Conservation (phyloP, 768 basidiomycete species). For the Lentinula aciculospora region DNA sequence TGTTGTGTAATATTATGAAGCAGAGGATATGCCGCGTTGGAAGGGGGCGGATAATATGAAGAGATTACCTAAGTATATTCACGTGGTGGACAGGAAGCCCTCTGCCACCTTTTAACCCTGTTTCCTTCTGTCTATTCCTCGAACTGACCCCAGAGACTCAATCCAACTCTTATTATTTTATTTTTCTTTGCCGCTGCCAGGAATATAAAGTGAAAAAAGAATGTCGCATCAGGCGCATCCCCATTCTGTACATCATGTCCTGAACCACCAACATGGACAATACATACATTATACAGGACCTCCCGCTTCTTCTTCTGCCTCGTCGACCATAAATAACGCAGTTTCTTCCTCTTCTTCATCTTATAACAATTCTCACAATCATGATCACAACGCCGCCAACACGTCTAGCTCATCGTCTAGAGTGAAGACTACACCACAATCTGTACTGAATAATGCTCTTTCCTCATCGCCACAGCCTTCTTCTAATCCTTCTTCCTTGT, state of each 20-base stretch:
- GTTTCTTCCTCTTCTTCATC: not conserved
- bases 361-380: not conserved
- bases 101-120: not conserved
- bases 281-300: not conserved
- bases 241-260: constrained; percentile 1
- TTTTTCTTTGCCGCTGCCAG: not conserved
- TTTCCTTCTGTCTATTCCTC: not conserved
- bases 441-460: not conserved
- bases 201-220: not conserved
- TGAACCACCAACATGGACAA: constrained; percentile 1
- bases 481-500: not conserved
- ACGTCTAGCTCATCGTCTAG: not conserved
- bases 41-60: too few species aligned
- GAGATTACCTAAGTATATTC: not conserved
- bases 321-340: too few species aligned
- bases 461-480: not conserved
- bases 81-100: not conserved
- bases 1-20: too few species aligned
- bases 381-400: not conserved
- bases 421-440: not conserved
- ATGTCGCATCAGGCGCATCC: constrained; percentile 4
- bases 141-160: not conserved
- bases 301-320: not conserved
- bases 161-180: not conserved
- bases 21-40: too few species aligned